These are phyloP conservation scores for Paramarasmius palmivorus DNA, from an alignment of 1,284 basidiomycete genomes.

Conservation along the genomic window DNA sequence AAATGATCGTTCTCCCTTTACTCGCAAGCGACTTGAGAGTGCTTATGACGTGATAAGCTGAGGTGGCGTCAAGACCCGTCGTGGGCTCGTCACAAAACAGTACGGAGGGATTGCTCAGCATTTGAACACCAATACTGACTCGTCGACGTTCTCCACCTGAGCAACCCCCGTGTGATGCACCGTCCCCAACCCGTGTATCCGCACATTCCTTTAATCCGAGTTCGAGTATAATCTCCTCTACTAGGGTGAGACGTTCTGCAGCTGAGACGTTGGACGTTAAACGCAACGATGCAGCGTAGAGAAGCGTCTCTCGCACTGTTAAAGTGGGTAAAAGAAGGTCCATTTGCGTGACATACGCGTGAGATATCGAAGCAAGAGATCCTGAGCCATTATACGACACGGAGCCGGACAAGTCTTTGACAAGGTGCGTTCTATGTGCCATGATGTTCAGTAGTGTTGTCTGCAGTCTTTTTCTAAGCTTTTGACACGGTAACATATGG, in stretches of 20 bases:
- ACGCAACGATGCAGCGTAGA: constrained; percentile 45
- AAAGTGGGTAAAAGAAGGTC: constrained; percentile 9
- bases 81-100: constrained; percentile 50
- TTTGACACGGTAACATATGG: not conserved
- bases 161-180: constrained; percentile 44
- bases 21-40: constrained; percentile 45
- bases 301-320: constrained; percentile 48
- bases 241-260: constrained; percentile 35
- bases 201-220: constrained; percentile 51
- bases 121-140: constrained; percentile 32
- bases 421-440: constrained; percentile 2
- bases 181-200: constrained; percentile 42
- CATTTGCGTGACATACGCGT: constrained; percentile 13
- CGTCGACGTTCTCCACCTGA: constrained; percentile 47
- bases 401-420: constrained; percentile 3
- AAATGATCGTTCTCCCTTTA: constrained; percentile 45
- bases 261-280: constrained; percentile 38
- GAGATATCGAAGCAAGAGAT: constrained; percentile 6
- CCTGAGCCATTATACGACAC: constrained; percentile 9
- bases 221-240: constrained; percentile 50
- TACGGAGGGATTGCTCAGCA: constrained; percentile 46
- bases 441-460: constrained; percentile 11
- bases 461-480: not conserved
- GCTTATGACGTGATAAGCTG: constrained; percentile 46
- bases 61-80: constrained; percentile 45